These are phyloP conservation scores for Arthrobotrys pseudoclavata DNA, from an alignment of 2,329 filamentous ascomycete species.

Conservation along the genomic window DNA sequence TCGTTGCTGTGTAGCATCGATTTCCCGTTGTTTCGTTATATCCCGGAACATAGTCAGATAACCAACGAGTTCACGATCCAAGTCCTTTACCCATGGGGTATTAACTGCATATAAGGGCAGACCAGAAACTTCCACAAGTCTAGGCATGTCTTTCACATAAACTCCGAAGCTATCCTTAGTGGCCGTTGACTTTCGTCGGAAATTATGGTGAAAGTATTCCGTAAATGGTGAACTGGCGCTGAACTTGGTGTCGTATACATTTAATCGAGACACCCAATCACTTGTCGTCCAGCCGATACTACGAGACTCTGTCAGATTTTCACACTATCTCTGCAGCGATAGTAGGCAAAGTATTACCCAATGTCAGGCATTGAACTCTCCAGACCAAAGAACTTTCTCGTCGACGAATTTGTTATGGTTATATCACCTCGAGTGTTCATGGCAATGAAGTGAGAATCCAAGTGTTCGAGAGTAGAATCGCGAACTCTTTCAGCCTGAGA, in stretches of 20 bases:
- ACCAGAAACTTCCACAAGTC: slow-evolving; percentile 54
- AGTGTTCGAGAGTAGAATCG: slow-evolving; percentile 52
- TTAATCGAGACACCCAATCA: slow-evolving; percentile 54
- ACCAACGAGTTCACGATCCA: slow-evolving; percentile 53
- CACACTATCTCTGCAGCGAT: neutral
- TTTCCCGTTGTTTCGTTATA: slow-evolving; percentile 57
- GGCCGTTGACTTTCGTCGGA: slow-evolving; percentile 46
- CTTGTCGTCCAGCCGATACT: slow-evolving; percentile 57
- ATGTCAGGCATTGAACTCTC: slow-evolving; percentile 51
- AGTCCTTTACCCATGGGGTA: slow-evolving; percentile 59
- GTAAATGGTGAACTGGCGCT: slow-evolving; percentile 45
- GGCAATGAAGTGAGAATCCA: slow-evolving; percentile 59
- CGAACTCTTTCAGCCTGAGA: slow-evolving; percentile 55
- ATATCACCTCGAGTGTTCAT: slow-evolving; percentile 59
- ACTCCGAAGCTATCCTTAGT: slow-evolving; percentile 58
- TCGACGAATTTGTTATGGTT: slow-evolving; percentile 54
- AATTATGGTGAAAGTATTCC: slow-evolving; percentile 57
- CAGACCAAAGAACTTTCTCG: slow-evolving; percentile 52
- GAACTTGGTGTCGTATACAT: slow-evolving; percentile 51
- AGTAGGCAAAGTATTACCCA: slow-evolving; percentile 21
- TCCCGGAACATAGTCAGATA: slow-evolving; percentile 54
- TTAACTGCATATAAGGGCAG: slow-evolving; percentile 57
- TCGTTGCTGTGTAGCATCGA: slow-evolving; percentile 52
- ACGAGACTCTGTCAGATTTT: slow-evolving; percentile 2
- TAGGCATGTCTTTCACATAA: slow-evolving; percentile 57